Percentiles rank a stretch among this genome's conserved stretches.
Conservation (phyloP, 805 yeast species). For the Candida verbasci region DNA sequence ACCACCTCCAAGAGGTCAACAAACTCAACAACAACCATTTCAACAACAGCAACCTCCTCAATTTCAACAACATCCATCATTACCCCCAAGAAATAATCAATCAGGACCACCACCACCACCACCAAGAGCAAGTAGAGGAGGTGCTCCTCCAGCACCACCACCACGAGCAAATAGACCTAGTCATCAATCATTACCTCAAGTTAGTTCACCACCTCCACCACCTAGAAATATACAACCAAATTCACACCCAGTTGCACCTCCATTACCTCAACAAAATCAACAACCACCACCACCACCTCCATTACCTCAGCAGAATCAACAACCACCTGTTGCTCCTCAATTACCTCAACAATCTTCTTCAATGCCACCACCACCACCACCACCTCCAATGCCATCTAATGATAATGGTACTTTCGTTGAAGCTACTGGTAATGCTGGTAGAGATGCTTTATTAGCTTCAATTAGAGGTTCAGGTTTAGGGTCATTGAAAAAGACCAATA, state of each 20-base stretch:
- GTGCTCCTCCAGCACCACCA: slow-evolving; percentile 24
- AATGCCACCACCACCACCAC: slow-evolving; percentile 22
- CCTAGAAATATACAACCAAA: slow-evolving; percentile 11
- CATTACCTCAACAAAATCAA: slow-evolving; percentile 13
- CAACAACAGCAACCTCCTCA: neutral
- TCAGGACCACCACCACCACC: slow-evolving; percentile 22
- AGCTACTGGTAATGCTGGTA: slow-evolving; percentile 42
- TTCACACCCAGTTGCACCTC: slow-evolving; percentile 35
- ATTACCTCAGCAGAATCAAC: slow-evolving; percentile 11
- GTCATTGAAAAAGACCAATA: slow-evolving; percentile 71
- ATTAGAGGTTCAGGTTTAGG: slow-evolving; percentile 78
- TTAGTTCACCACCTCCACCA: slow-evolving; percentile 9
- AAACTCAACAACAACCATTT: neutral
- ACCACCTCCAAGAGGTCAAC: slow-evolving; percentile 17
- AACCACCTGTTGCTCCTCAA: slow-evolving; percentile 12
- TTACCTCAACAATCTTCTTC: slow-evolving; percentile 8
- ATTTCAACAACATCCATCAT: neutral
- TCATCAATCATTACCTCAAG: slow-evolving; percentile 15
- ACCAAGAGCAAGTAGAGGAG: slow-evolving; percentile 14
- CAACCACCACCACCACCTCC: slow-evolving; percentile 32
- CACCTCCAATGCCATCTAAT: slow-evolving; percentile 10
- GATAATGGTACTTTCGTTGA: slow-evolving; percentile 10
- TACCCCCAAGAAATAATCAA: slow-evolving; percentile 8
- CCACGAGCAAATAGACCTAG: slow-evolving; percentile 16
- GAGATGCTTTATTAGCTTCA: slow-evolving; percentile 84